Evolutionary conservation across 2,329 filamentous ascomycete species (phyloP).

Genomic region (Phaeosphaeria sp.): DNA sequence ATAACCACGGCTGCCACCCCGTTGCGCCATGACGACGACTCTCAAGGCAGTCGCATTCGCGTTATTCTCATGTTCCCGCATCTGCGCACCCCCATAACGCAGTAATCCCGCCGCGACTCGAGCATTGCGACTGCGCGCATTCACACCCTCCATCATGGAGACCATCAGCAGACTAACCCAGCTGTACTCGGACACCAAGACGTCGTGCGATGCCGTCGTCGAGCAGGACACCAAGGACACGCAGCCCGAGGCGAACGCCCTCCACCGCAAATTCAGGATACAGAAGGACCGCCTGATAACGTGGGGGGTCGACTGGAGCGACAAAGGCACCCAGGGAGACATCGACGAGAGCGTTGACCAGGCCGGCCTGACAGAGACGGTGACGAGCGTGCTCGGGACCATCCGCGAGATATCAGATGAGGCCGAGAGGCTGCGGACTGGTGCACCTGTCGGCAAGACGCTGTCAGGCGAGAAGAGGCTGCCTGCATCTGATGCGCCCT

Average conservation of each 20-base stretch:
- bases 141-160: conserved; percentile 35
- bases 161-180: conserved; percentile 51
- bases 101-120: conserved; percentile 14
- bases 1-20: conserved; percentile 17
- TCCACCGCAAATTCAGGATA: conserved; percentile 79
- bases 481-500: conserved; percentile 38
- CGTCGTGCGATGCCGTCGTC: conserved; percentile 74
- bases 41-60: conserved; percentile 36
- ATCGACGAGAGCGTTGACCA: conserved; percentile 74
- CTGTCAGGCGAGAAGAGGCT: conserved; percentile 46
- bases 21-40: conserved; percentile 34
- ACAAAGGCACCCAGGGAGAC: conserved; percentile 67
- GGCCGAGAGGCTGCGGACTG: conserved; percentile 73
- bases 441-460: conserved; percentile 41
- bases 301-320: conserved; percentile 84
- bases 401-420: conserved; percentile 82
- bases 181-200: conserved; percentile 82
- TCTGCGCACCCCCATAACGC: conserved; percentile 15
- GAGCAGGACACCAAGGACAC: conserved; percentile 64
- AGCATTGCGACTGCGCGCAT: conserved; percentile 10
- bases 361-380: conserved; percentile 75
- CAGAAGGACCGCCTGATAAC: conserved; percentile 80
- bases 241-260: conserved; percentile 70
- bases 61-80: conserved; percentile 25
- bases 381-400: conserved; percentile 78